phyloP scores from a whole-genome alignment of 306 rosid species.

The Abrus precatorius region DNA sequence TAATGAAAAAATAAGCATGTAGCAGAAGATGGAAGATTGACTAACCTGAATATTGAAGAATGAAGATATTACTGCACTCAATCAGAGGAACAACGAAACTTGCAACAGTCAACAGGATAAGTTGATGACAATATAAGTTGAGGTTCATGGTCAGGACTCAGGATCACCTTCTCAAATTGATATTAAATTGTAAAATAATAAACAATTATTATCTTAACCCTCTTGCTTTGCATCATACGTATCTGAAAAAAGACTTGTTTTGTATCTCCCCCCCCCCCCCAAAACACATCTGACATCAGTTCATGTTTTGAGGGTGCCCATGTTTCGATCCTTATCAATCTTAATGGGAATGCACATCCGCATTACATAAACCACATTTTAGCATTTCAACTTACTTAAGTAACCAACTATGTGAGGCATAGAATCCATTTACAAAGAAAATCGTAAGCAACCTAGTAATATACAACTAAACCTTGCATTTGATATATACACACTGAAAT shows the following conservation, averaged over 20 bases:
- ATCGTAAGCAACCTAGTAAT: slow-evolving; percentile 8
- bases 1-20: slow-evolving; percentile 19
- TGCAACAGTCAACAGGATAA: slow-evolving; percentile 54
- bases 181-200: not conserved
- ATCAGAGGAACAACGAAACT: slow-evolving; percentile 69
- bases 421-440: not conserved
- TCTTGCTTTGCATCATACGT: slow-evolving; percentile 27
- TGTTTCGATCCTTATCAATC: slow-evolving; percentile 1
- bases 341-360: not conserved
- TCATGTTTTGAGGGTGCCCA: not conserved
- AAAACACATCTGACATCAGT: not conserved
- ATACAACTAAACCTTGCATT: not conserved
- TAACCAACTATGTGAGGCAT: not conserved
- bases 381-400: not conserved
- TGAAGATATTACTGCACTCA: slow-evolving; percentile 75
- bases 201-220: not conserved
- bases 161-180: slow-evolving; percentile 53
- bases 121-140: slow-evolving; percentile 57
- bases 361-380: not conserved
- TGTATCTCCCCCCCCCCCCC: not conserved
- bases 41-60: slow-evolving; percentile 74
- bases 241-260: not conserved
- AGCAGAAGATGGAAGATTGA: not conserved
- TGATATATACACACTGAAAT: not conserved
- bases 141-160: slow-evolving; percentile 9